Base-by-base conservation (phyloP, 2,329 filamentous ascomycete genomes). In the Dactylellina sp. region DNA sequence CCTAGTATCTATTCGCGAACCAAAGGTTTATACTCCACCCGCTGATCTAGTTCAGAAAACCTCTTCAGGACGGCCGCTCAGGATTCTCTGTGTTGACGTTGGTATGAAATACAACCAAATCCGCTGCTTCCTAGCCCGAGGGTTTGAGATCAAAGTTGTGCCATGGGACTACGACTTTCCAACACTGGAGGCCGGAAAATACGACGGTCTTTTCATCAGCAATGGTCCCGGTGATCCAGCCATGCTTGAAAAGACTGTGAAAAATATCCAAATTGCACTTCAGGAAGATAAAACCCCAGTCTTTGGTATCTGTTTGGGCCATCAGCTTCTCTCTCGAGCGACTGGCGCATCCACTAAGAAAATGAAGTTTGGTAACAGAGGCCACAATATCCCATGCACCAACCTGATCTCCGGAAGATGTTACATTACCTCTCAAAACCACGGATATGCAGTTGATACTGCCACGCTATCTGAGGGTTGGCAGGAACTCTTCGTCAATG, bases 331-430 rank as follows among this genome's bases (percentile, higher is more conserved):
- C 59, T 93, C 94, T 61, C 88, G 93, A 78, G 93, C 94, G 68
- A 89, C 93, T 32, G 94, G 94, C 63, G 94, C 93, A 50, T 85
- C 85, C 50, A 98, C 95, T 0, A 83, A 86, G 79, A 99, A 99
- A 86, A 96, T 99, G 92, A 98, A 98, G 86, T 99, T 97, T 80
- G 95, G 95, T 84, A 99, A 99, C 84, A 92, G 95, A 79, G 95
- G 94, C 46, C 92, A 96, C 85, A 99, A 99, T 84, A 98, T 99
- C 79, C 95, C 95, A 47, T 97, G 93, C 85, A 98, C 94, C 9
- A 97, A 91, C 83, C 87, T 97, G 86, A 85, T 98, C 77, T 96
- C 94, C 47, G 95, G 95, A 78, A 93, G 93, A 83, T 99, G 95
- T 82, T 94, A 99, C 83, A 99, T 99, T 81, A 99, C 95, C 42